These are phyloP conservation scores for Cyclostephanos tholiformis DNA, from an alignment of 108 stramenopile species.

Conservation along the genomic window DNA sequence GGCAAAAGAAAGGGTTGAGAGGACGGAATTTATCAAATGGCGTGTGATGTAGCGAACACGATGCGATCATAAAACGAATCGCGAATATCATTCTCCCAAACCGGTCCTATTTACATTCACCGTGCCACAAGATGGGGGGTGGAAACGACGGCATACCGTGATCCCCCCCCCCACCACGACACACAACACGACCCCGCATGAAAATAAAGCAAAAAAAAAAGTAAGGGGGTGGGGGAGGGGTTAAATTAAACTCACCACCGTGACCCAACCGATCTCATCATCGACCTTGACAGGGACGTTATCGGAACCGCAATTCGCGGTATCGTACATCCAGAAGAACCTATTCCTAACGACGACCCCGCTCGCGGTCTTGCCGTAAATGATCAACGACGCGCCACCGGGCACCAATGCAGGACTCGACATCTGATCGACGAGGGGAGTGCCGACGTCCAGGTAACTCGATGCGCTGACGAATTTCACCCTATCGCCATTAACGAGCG, in stretches of 20 bases:
- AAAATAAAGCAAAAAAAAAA: not conserved
- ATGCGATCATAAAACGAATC: too few species aligned
- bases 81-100: too few species aligned
- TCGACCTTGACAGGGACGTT: constrained; percentile 22
- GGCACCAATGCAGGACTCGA: constrained; percentile 14
- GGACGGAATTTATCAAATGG: too few species aligned
- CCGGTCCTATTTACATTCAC: too few species aligned
- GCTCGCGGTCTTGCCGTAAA: constrained; percentile 31
- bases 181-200: not conserved
- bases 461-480: constrained; percentile 30
- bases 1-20: too few species aligned
- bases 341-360: constrained; percentile 39
- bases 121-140: too few species aligned
- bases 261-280: constrained; percentile 47
- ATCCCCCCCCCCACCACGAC: too few species aligned
- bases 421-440: constrained; percentile 20
- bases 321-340: constrained; percentile 43
- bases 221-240: too few species aligned
- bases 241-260: constrained; percentile 44
- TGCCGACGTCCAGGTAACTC: constrained; percentile 4
- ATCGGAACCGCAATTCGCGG: constrained; percentile 8
- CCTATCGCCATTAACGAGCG: constrained; percentile 15
- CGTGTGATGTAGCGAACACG: too few species aligned
- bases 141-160: too few species aligned
- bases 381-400: constrained; percentile 41